A percentile compares a stretch with the other conserved stretches of the same genome.
Conservation (phyloP, 2,329 filamentous ascomycete species). For the Scorias spongiosa region DNA sequence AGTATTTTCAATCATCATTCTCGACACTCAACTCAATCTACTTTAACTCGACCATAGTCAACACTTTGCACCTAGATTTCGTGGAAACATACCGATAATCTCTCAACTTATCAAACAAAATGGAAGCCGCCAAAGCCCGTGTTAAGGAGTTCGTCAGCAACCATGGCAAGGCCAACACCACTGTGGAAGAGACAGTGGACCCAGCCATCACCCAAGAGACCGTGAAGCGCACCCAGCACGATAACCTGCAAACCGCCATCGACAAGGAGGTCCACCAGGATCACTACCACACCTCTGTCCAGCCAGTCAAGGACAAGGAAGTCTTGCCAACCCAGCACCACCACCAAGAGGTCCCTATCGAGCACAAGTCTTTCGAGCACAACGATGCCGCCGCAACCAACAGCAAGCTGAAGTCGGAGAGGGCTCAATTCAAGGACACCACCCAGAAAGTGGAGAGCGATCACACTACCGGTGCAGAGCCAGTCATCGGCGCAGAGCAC, state of each 20-base stretch:
- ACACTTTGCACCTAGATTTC: too few relatives aligned
- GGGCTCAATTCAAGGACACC: conserved; percentile 38
- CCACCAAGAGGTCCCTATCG: conserved; percentile 42
- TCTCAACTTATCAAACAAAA: conserved; percentile 19
- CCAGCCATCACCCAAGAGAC: conserved; percentile 46
- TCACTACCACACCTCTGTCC: conserved; percentile 55
- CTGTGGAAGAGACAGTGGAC: conserved; percentile 49
- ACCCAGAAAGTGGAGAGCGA: conserved; percentile 31
- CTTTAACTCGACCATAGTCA: too few relatives aligned
- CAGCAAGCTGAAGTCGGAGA: conserved; percentile 36
- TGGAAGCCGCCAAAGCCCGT: conserved; percentile 51
- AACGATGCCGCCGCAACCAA: conserved; percentile 37
- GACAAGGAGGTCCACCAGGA: conserved; percentile 58
- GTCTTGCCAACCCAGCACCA: conserved; percentile 47
- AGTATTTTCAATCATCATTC: too few relatives aligned
- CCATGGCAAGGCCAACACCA: conserved; percentile 53
- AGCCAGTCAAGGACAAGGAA: conserved; percentile 44
- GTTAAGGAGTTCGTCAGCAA: conserved; percentile 44
- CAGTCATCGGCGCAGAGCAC: conserved; percentile 44
- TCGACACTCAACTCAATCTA: too few relatives aligned
- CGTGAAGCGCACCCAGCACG: conserved; percentile 44
- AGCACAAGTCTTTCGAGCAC: conserved; percentile 48
- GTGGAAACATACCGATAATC: neutral
- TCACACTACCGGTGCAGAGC: conserved; percentile 33
- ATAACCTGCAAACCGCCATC: conserved; percentile 44